Evolutionary conservation across 352 stramenopile genomes (phyloP), one percentile per base, ranked within the genome.

Genomic region (Globisporangium polare): DNA sequence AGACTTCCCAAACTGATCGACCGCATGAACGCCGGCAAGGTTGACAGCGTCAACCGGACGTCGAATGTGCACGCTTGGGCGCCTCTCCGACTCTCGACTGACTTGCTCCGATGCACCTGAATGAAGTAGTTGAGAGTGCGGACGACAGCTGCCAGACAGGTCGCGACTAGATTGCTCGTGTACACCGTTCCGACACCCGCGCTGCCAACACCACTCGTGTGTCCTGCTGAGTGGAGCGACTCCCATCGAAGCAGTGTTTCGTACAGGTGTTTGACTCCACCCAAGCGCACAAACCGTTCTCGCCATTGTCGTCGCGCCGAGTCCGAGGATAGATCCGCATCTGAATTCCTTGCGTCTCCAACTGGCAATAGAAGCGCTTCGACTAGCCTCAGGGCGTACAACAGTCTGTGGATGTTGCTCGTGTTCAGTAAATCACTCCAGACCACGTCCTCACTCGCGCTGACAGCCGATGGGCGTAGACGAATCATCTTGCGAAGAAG

Each of bases 251-350:
- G 31, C 10, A 88, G 53, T 9, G 53, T 70, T 22, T 74, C 60
- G 46, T 77, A 77, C 13, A 94, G 45, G 62, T 90, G 72, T 5
- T 47, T 62, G 0, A 64, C 59, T 10, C 85, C 85, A 20, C 81
- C 83, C 10, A 92, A 62, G 9, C 83, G 80, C 18, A 90, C 71
- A 57, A 94, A 94, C 0, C 81, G 81, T 24, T 94, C 81, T 42
- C 81, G 78, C 85, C 85, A 94, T 46, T 92, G 81, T 20, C 85
- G 73, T 24, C 78, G 73, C 2, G 80, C 77, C 0, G 58, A 70
- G 58, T 90, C 75, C 0, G 71, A 55, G 10, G 53, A 51, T 12
- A 13, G 15, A 9, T 60, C 52, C 7, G 13, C 18, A 22, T 0
- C 10, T 2, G 15, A 13, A 8, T n/a, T 20, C n/a, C 18, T n/a